Percentiles rank a stretch among this genome's conserved stretches.
phyloP scores from a whole-genome alignment of 2,329 filamentous ascomycete species.

The Trichoderma sp. region DNA sequence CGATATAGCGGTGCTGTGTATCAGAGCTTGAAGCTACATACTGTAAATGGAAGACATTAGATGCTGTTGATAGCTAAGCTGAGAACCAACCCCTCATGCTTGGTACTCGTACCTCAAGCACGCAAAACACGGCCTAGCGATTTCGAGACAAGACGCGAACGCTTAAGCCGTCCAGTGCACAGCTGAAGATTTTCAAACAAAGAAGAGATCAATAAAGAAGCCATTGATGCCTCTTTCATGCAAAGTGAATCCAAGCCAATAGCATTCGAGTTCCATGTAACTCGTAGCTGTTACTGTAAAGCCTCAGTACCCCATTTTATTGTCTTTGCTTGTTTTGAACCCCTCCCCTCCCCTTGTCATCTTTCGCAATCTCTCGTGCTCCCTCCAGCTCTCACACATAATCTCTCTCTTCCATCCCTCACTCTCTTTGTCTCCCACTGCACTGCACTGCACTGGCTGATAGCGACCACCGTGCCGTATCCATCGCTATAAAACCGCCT shows the following conservation, averaged over 20 bases:
- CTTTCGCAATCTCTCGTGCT: constrained; percentile 1
- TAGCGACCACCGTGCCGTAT: background rate
- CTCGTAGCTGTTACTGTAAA: background rate
- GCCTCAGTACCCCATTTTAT: background rate
- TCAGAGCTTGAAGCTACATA: background rate
- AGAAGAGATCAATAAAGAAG: background rate
- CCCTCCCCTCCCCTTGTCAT: constrained; percentile 2
- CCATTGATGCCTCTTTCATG: background rate
- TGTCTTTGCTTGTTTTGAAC: background rate
- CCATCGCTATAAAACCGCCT: background rate
- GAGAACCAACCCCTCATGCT: background rate
- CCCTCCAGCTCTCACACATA: background rate
- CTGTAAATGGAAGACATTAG: background rate
- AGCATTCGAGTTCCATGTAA: background rate
- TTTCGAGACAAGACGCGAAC: background rate
- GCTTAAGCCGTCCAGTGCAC: background rate
- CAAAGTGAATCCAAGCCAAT: background rate
- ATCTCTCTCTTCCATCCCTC: background rate
- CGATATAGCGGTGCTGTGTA: background rate
- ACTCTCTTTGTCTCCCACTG: background rate
- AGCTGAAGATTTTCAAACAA: background rate
- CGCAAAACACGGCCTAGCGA: background rate
- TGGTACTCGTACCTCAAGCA: background rate
- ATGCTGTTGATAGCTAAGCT: background rate
- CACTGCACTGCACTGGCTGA: background rate